Evolutionary conservation across 2,329 filamentous ascomycete genomes (phyloP).

Genomic region (Talaromyces sp.): DNA sequence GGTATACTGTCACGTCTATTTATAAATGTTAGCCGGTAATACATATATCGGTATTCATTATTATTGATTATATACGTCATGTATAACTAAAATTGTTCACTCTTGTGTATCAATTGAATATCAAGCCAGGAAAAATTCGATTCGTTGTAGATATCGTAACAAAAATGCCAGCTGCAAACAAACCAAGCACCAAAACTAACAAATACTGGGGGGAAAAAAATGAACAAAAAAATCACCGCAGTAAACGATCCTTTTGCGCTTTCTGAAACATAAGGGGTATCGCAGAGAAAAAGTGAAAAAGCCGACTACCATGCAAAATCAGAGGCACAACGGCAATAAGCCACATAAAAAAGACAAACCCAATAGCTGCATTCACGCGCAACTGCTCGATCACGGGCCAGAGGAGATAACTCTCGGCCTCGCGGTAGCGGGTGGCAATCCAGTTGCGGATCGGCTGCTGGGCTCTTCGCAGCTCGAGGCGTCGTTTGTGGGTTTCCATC

Average conservation of each 20-base stretch:
- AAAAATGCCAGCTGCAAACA: too few species aligned
- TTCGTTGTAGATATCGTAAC: neutral
- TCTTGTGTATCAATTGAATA: neutral
- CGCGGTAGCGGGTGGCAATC: slow-evolving; percentile 16
- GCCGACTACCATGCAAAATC: slow-evolving; percentile 29
- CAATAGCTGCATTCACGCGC: slow-evolving; percentile 25
- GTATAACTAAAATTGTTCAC: neutral
- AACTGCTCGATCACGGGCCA: slow-evolving; percentile 22
- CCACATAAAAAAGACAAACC: slow-evolving; percentile 33
- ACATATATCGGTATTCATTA: neutral
- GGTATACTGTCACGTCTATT: neutral
- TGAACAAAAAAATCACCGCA: neutral
- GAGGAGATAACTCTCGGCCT: slow-evolving; percentile 13
- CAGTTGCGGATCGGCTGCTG: slow-evolving; percentile 18
- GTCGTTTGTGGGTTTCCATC: slow-evolving; percentile 28
- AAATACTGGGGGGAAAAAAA: neutral
- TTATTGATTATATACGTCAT: neutral
- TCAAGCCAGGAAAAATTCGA: neutral
- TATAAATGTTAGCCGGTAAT: neutral
- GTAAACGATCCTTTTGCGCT: slow-evolving; percentile 11
- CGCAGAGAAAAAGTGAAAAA: slow-evolving; percentile 14
- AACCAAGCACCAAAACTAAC: neutral
- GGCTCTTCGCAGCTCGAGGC: slow-evolving; percentile 5
- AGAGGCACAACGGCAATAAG: slow-evolving; percentile 33
- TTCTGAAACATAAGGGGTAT: slow-evolving; percentile 13